Evolutionary conservation across 1,284 basidiomycete species (phyloP), one percentile per base, ranked within the genome.

Genomic region (Ustilago trichophora): DNA sequence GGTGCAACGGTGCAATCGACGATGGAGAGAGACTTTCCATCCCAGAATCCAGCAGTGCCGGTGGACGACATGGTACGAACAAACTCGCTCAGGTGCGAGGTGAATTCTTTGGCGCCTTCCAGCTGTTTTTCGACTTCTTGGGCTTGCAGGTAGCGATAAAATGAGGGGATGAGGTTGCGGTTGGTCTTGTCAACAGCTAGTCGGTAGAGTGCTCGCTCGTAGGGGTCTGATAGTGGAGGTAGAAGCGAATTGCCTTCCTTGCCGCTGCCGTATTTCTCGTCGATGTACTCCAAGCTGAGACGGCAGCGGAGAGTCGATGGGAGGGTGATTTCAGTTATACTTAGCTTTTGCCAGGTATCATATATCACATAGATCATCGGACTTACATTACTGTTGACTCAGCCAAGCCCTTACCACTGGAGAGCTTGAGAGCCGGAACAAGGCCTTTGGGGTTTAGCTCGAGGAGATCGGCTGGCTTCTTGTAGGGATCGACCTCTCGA

Each of bases 361-460:
- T 29, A 8, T 13, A 29, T 13, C 27, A 29, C 27, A 8, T 7
- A 29, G 13, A 29, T 42, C 19, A 42, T n/a, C n/a, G n/a, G 26
- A 46, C 70, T 66, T 29, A 69, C 70, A 77, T 77, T 9, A 76
- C 75, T 2, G 67, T 73, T 1, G 63, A 69, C 40, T 77, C 75
- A 6, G 71, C 56, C 18, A 77, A 44, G 3, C 68, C 72, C 26
- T 66, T 68, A 1, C 64, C 70, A 11, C 66, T 59, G 15, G 29
- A 83, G 47, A 91, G 82, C 72, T 85, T 86, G 31, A 91, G 76
- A 0, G 86, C 90, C 0, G 90, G 90, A 1, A 92, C 90, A 2
- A 91, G 85, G 0, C 91, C 90, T 76, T 90, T 91, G 0, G 90
- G 89, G 18, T 89, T 91, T 15, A 91, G 84, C 45, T 90, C 87